These are phyloP conservation scores for Schizosaccharomyces cryophilus DNA, from an alignment of 805 yeast genomes.

Conservation along the genomic window DNA sequence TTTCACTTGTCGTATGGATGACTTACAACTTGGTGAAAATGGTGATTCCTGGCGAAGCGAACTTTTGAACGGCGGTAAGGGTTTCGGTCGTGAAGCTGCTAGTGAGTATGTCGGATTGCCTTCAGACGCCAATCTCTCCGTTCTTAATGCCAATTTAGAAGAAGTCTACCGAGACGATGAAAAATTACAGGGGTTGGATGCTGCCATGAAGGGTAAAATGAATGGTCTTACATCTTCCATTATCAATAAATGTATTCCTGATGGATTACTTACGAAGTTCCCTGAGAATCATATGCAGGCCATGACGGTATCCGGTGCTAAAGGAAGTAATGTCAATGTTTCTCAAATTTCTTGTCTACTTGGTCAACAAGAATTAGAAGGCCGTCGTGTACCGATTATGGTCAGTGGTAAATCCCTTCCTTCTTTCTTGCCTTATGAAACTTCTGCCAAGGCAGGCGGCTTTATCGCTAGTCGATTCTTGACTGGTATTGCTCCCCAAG, in stretches of 20 bases:
- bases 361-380: constrained; percentile 97
- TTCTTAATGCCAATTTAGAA: constrained; percentile 67
- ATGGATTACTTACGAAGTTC: constrained; percentile 81
- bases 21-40: constrained; percentile 62
- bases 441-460: constrained; percentile 96
- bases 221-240: constrained; percentile 84
- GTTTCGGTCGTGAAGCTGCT: constrained; percentile 78
- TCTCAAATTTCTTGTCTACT: constrained; percentile 97
- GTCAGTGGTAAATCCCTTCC: constrained; percentile 94
- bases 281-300: constrained; percentile 95
- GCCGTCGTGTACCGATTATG: constrained; percentile 98
- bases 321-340: constrained; percentile 94
- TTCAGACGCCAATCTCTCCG: constrained; percentile 33
- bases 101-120: constrained; percentile 77
- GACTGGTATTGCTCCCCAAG: constrained; percentile 94
- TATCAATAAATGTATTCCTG: constrained; percentile 83
- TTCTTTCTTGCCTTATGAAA: constrained; percentile 85
- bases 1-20: constrained; percentile 99
- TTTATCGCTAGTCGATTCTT: constrained; percentile 90
- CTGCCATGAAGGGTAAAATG: constrained; percentile 80
- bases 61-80: constrained; percentile 50
- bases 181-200: constrained; percentile 83
- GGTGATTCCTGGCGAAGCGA: constrained; percentile 80
- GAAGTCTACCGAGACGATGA: constrained; percentile 84
- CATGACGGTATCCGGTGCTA: constrained; percentile 97